Conservation (phyloP, 192 early-diverging fungal species). For the Coemansia sp. region DNA sequence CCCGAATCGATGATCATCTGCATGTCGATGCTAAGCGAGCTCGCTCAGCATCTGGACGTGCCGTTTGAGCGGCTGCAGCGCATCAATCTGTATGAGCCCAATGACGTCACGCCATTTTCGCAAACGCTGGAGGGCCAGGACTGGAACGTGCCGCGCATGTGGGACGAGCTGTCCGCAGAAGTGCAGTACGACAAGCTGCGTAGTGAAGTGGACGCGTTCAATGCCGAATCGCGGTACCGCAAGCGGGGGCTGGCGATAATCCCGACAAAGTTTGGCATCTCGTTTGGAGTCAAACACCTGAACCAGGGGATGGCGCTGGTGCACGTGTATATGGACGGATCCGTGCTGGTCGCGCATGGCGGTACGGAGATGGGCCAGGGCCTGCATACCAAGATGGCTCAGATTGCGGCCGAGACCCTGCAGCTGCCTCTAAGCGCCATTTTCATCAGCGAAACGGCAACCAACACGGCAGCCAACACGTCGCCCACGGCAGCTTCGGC, state of each 20-base stretch:
- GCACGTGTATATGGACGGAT: slow-evolving; percentile 83
- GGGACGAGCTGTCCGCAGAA: slow-evolving; percentile 62
- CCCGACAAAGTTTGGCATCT: slow-evolving; percentile 84
- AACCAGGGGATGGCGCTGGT: slow-evolving; percentile 86
- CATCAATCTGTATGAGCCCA: slow-evolving; percentile 69
- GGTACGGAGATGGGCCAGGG: slow-evolving; percentile 94
- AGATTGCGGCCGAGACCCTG: slow-evolving; percentile 79
- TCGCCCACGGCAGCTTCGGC: slow-evolving; percentile 77
- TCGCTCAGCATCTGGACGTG: slow-evolving; percentile 68
- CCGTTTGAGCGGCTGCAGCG: slow-evolving; percentile 62
- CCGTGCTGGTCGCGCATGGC: slow-evolving; percentile 77
- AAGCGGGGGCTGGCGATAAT: slow-evolving; percentile 77
- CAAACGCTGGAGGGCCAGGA: slow-evolving; percentile 60
- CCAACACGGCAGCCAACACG: slow-evolving; percentile 75
- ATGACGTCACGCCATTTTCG: slow-evolving; percentile 69
- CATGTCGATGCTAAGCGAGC: slow-evolving; percentile 74
- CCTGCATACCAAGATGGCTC: slow-evolving; percentile 84
- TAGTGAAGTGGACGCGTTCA: slow-evolving; percentile 63
- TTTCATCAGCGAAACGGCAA: slow-evolving; percentile 72
- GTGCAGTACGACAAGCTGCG: slow-evolving; percentile 57
- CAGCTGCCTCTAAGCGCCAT: slow-evolving; percentile 65
- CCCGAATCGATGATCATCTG: slow-evolving; percentile 82
- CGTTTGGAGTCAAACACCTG: slow-evolving; percentile 68
- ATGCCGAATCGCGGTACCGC: slow-evolving; percentile 65
- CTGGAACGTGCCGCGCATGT: slow-evolving; percentile 69